A percentile compares a stretch with the other conserved stretches of the same genome.
phyloP scores from a whole-genome alignment of 1,284 basidiomycete species.

The Heterobasidion irregulare region DNA sequence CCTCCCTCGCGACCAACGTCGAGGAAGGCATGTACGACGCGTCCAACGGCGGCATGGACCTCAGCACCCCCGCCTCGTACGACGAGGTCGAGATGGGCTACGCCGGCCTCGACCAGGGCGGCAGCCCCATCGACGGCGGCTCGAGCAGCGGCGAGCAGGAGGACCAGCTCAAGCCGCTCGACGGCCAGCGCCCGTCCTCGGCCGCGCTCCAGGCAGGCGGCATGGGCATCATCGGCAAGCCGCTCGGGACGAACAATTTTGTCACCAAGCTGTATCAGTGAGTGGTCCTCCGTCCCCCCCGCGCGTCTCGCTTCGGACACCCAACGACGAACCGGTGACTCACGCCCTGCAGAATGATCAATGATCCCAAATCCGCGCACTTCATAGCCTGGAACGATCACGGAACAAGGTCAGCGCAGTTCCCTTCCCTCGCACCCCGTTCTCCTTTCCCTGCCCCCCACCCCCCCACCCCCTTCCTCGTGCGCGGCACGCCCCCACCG shows the following conservation, averaged over 20 bases:
- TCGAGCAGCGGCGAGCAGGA: constrained; percentile 35
- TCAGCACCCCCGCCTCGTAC: constrained; percentile 21
- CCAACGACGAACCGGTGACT: background rate
- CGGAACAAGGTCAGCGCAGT: constrained; percentile 47
- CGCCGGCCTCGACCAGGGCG: constrained; percentile 24
- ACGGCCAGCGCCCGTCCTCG: constrained; percentile 14
- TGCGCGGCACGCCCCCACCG: background rate
- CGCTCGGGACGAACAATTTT: constrained; percentile 71
- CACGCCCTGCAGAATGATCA: constrained; percentile 58
- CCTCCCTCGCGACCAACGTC: constrained; percentile 28
- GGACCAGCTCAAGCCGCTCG: constrained; percentile 24
- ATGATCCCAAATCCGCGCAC: constrained; percentile 65
- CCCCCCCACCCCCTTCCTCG: no score
- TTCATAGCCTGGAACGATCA: constrained; percentile 76
- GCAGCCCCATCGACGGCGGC: constrained; percentile 48
- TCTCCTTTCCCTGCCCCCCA: background rate
- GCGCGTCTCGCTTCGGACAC: background rate
- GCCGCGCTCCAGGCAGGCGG: constrained; percentile 15
- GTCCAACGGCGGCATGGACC: constrained; percentile 17
- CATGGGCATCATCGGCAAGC: constrained; percentile 53
- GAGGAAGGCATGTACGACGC: constrained; percentile 25
- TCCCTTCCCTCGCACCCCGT: constrained; percentile 5
- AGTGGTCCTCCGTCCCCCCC: constrained; percentile 5
- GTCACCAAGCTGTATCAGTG: constrained; percentile 79
- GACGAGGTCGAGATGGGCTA: constrained; percentile 45